phyloP scores from a whole-genome alignment of 495 filamentous ascomycete genomes.

The Talaromyces trachyspermus region DNA sequence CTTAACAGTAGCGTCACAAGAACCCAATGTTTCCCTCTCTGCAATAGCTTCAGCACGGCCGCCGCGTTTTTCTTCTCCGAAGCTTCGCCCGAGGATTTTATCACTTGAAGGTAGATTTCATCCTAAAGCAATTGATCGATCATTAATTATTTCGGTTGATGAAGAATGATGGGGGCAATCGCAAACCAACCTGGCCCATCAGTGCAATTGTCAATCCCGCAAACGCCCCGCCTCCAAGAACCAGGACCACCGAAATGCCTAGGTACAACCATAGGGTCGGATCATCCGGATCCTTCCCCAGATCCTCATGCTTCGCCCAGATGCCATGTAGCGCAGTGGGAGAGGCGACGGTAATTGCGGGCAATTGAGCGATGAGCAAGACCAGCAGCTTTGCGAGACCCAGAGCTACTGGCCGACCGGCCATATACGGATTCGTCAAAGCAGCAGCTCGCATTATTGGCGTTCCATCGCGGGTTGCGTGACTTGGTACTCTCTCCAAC shows the following conservation, averaged over 20 bases:
- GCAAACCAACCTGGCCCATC: conserved; percentile 41
- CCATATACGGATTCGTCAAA: conserved; percentile 22
- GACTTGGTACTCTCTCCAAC: background rate
- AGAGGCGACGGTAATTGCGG: conserved; percentile 35
- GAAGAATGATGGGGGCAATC: background rate
- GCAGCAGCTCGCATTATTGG: background rate
- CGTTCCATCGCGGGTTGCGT: background rate
- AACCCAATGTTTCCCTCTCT: conserved; percentile 97
- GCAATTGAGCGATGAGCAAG: conserved; percentile 35
- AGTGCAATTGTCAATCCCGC: conserved; percentile 91
- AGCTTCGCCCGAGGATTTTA: conserved; percentile 75
- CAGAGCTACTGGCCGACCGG: conserved; percentile 37
- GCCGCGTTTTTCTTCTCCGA: conserved; percentile 74
- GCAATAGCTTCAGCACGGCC: conserved; percentile 70
- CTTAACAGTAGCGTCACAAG: conserved; percentile 87
- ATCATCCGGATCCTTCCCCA: conserved; percentile 38
- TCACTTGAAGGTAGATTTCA: conserved; percentile 94
- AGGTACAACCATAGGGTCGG: conserved; percentile 65
- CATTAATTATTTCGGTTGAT: background rate
- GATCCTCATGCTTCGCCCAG: conserved; percentile 12
- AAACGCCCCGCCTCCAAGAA: conserved; percentile 87
- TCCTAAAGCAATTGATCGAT: conserved; percentile 46
- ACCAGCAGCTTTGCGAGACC: conserved; percentile 43
- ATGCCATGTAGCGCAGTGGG: conserved; percentile 11
- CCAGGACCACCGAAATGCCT: conserved; percentile 60